A percentile compares a stretch with the other conserved stretches of the same genome.
phyloP scores from a whole-genome alignment of 2,329 filamentous ascomycete species.

The Trichothecium roseum region DNA sequence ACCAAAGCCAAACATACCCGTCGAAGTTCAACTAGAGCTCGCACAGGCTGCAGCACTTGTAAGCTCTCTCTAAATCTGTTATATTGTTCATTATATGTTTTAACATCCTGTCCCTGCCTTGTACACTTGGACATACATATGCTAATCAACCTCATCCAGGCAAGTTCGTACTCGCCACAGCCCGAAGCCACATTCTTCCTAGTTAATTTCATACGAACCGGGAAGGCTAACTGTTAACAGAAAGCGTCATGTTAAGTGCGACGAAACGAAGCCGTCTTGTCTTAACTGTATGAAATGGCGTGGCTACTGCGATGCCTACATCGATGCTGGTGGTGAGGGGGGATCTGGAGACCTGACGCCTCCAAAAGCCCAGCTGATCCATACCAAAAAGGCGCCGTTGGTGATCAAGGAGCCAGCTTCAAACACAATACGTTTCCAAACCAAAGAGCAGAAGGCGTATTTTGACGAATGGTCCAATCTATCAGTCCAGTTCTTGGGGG shows the following conservation, averaged over 20 bases:
- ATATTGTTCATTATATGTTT: too few species aligned
- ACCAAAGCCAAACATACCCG: constrained; percentile 24
- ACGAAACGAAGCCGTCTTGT: constrained; percentile 29
- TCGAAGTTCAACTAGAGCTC: constrained; percentile 25
- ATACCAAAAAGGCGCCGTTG: constrained; percentile 17
- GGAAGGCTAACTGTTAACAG: constrained; percentile 10
- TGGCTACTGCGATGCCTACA: constrained; percentile 27
- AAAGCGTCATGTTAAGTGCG: constrained; percentile 31
- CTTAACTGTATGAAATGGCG: constrained; percentile 30
- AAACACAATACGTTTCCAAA: constrained; percentile 23
- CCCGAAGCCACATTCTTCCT: not conserved
- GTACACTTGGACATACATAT: not conserved
- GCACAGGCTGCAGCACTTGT: constrained; percentile 27
- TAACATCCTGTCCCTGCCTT: not conserved
- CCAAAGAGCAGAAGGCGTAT: constrained; percentile 21
- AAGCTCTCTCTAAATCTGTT: constrained; percentile 10
- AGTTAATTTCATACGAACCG: not conserved
- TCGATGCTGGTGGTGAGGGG: constrained; percentile 8
- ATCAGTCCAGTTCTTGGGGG: constrained; percentile 23
- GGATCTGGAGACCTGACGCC: constrained; percentile 4
- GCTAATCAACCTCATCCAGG: constrained; percentile 10
- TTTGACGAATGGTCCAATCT: constrained; percentile 26
- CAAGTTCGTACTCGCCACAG: constrained; percentile 17
- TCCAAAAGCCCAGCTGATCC: constrained; percentile 16
- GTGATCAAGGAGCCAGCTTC: constrained; percentile 20